Conservation (phyloP, 306 rosid genomes). For the Begonia peltatifolia region DNA sequence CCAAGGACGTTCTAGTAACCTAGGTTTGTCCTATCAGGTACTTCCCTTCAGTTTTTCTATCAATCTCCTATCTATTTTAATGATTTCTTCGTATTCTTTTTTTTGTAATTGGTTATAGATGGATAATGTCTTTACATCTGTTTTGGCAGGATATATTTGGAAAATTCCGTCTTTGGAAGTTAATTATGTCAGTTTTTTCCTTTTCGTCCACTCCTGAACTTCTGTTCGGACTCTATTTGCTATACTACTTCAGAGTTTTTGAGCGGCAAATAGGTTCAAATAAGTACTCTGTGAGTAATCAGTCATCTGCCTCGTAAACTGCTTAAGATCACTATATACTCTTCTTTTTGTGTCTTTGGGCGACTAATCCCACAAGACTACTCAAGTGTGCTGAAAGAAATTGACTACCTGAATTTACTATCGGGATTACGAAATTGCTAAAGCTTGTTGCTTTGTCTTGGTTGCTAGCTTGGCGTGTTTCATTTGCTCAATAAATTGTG, state of each 20-base stretch:
- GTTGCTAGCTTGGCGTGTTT: no score
- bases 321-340: no score
- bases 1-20: conserved; percentile 61
- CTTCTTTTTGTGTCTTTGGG: no score
- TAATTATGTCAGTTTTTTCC: conserved; percentile 56
- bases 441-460: no score
- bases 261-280: conserved; percentile 98
- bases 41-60: not conserved
- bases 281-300: conserved; percentile 58
- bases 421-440: no score
- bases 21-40: conserved; percentile 88
- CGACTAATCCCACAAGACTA: no score
- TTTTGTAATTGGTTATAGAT: not conserved
- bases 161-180: conserved; percentile 63
- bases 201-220: conserved; percentile 92
- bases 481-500: no score
- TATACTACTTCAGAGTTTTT: conserved; percentile 91
- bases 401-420: no score
- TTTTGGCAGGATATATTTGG: conserved; percentile 75
- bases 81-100: not conserved
- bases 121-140: conserved; percentile 1
- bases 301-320: no score
- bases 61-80: conserved; percentile 5
- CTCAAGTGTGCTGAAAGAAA: no score
- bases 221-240: conserved; percentile 82